Evolutionary conservation across 805 yeast species (phyloP), one percentile per base, ranked within the genome.

Genomic region (Sungouiozyma intestinalis): DNA sequence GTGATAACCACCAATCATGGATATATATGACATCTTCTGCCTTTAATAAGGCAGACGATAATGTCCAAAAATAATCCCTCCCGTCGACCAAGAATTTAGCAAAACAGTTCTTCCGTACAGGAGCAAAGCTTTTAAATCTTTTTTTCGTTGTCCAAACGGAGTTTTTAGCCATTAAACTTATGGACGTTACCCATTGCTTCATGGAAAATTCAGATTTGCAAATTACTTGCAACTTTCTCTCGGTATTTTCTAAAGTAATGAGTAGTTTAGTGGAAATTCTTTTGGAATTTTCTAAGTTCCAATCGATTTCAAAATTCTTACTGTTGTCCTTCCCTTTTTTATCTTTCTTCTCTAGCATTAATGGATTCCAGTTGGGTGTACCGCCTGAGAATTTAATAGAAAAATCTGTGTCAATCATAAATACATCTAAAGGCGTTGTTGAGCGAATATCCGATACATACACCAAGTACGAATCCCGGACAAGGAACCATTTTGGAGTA

Each of bases 1-100:
- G 99, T 3, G 90, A 76, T 19, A 92, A 68, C 98, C 98, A 92
- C 99, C 99, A 92, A 55, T 90, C 99, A 56, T 92, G 97, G 39
- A 92, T 86, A 58, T 80, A 92, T 29, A 92, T 81, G 1, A 83
- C 90, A 67, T 92, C 97, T 50, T 79, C 79, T 0, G 98, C 97
- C 84, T 85, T 81, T 50, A 83, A 86, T 42, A 92, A 67, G 0
- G 97, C 98, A 9, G 87, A 79, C 24, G 95, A 83, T 2, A 87
- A 79, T 1, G 97, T 94, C 97, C 97, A 92, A 67, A 86, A 82
- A 60, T 92, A 85, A 62, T 92, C 99, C 54, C 99, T 72, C 3
- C 83, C 95, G 63, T 92, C 99, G 3, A 92, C 97, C 66, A 92
- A 80, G 92, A 95, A 90, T 59, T 92, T 96, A 11, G 96, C 95